Evolutionary conservation across 2,329 filamentous ascomycete genomes (phyloP).

Genomic region (Arthrobotrys sphaeroides): DNA sequence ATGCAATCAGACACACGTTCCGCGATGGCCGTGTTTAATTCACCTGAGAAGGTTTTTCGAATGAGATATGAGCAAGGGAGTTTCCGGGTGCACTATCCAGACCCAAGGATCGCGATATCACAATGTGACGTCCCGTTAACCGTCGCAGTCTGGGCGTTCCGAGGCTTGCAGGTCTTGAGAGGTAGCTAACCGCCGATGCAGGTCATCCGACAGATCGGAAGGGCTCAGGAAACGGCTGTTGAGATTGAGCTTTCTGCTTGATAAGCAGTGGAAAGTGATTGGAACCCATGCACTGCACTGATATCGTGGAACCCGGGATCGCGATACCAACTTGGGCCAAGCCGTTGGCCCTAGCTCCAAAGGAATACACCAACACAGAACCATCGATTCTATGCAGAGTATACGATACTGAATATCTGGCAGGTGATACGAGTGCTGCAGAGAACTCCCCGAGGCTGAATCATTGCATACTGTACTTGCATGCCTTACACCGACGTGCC

Average conservation of each 20-base stretch:
- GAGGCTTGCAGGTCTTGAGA: slow-evolving; percentile 4
- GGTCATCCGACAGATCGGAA: not conserved
- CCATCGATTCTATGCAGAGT: not conserved
- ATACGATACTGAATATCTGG: not conserved
- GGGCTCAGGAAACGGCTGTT: not conserved
- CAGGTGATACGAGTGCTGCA: not conserved
- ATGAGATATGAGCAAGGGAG: slow-evolving; percentile 2
- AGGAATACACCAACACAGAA: not conserved
- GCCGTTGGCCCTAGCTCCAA: slow-evolving; percentile 3
- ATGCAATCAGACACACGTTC: slow-evolving; percentile 35
- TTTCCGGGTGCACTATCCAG: slow-evolving; percentile 19
- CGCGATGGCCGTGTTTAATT: slow-evolving; percentile 40
- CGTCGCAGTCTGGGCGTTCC: not conserved
- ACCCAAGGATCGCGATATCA: slow-evolving; percentile 20
- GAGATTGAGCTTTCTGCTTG: not conserved
- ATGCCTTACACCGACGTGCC: not conserved
- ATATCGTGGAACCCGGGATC: slow-evolving; percentile 1
- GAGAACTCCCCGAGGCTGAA: not conserved
- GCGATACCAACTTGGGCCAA: slow-evolving; percentile 7
- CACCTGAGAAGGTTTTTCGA: slow-evolving; percentile 2
- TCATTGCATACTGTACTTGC: not conserved
- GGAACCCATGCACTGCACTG: not conserved
- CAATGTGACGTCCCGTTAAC: slow-evolving; percentile 23
- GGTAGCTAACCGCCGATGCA: slow-evolving; percentile 21
- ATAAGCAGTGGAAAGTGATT: not conserved